Evolutionary conservation across 768 basidiomycete genomes (phyloP).

Genomic region (Termitomyces sp.): DNA sequence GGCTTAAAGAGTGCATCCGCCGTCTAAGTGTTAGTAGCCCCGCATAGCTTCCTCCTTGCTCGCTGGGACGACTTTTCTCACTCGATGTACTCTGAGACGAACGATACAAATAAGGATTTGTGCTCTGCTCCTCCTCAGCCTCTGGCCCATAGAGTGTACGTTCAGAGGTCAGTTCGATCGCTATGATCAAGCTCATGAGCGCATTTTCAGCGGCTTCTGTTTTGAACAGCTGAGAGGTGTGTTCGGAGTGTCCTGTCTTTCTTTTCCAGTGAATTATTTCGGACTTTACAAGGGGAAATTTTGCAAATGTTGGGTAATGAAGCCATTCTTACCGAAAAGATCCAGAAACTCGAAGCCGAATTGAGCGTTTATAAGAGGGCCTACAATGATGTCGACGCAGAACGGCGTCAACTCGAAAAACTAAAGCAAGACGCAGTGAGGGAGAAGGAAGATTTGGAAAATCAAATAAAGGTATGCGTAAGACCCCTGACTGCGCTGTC

Average conservation of each 20-base stretch:
- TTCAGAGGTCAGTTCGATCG: background rate
- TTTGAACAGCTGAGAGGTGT: conserved; percentile 35
- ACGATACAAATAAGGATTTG: conserved; percentile 9
- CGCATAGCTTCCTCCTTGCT: background rate
- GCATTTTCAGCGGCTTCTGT: conserved; percentile 16
- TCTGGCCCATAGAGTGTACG: conserved; percentile 15
- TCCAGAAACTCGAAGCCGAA: conserved; percentile 34
- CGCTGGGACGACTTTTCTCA: background rate
- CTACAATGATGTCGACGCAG: conserved; percentile 30
- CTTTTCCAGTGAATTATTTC: background rate
- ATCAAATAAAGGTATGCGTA: conserved; percentile 32
- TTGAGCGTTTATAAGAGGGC: conserved; percentile 38
- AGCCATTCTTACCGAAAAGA: conserved; percentile 21
- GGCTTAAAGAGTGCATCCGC: background rate
- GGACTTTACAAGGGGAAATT: conserved; percentile 31
- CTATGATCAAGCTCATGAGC: background rate
- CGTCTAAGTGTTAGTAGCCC: background rate
- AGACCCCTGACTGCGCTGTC: background rate
- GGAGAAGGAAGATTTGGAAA: conserved; percentile 32
- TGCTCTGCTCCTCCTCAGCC: conserved; percentile 6
- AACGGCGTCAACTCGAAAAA: conserved; percentile 27
- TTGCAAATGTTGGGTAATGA: conserved; percentile 29
- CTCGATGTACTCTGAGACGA: conserved; percentile 14
- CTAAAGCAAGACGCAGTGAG: conserved; percentile 31
- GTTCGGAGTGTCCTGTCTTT: background rate